phyloP scores from a whole-genome alignment of 169 alveolate species.

The Plasmodium vivax region DNA sequence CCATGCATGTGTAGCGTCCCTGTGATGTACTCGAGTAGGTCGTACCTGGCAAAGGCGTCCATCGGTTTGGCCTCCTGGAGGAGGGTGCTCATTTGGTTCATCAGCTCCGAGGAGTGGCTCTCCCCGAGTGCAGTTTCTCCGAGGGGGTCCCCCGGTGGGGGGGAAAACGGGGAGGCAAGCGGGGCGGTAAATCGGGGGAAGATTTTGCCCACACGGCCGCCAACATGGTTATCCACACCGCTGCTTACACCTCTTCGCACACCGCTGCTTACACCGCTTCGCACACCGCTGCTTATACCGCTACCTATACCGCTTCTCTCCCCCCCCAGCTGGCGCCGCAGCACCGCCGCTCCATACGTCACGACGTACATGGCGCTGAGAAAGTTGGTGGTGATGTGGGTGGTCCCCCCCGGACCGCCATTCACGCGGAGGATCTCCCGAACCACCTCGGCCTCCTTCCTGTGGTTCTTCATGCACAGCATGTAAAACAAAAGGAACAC shows the following conservation, averaged over 20 bases:
- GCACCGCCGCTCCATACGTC: conserved; percentile 9
- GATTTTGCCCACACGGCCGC: too few relatives aligned
- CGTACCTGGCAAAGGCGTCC: conserved; percentile 14
- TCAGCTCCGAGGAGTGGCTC: not conserved
- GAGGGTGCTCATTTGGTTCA: not conserved
- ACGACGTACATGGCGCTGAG: conserved; percentile 25
- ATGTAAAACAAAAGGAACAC: conserved; percentile 35
- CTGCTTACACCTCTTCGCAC: not conserved
- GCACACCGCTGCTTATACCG: not conserved
- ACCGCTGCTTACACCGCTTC: not conserved
- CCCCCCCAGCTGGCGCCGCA: not conserved
- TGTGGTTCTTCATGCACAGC: conserved; percentile 47
- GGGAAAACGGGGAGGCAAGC: not conserved
- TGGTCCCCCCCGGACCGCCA: not conserved
- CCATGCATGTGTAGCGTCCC: conserved; percentile 1
- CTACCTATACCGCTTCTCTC: not conserved
- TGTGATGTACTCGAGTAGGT: conserved; percentile 56
- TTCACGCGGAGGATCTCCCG: conserved; percentile 3
- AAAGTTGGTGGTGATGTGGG: conserved; percentile 32
- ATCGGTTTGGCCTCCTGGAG: not conserved
- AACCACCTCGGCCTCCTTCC: not conserved
- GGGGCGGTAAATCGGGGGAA: not conserved
- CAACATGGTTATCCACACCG: not conserved
- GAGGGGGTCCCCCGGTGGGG: not conserved
- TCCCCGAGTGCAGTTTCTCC: not conserved